These are phyloP conservation scores for Collybia nuda DNA, from an alignment of 768 basidiomycete genomes.

Conservation along the genomic window DNA sequence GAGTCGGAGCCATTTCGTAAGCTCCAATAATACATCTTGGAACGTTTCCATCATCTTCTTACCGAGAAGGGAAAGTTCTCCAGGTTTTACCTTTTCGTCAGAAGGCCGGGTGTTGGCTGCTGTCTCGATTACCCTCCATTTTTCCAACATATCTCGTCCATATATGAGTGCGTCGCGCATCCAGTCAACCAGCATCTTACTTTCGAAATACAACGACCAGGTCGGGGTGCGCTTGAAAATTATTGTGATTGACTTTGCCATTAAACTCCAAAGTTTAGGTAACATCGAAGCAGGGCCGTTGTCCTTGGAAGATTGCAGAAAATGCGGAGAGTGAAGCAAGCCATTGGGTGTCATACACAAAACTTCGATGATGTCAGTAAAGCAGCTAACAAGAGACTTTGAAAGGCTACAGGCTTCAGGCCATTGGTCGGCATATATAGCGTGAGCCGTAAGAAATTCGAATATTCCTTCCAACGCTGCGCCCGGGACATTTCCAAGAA, in stretches of 20 bases:
- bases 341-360: slow-evolving; percentile 76
- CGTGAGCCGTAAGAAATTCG: slow-evolving; percentile 67
- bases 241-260: slow-evolving; percentile 76
- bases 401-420: slow-evolving; percentile 91
- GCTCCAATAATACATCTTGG: slow-evolving; percentile 75
- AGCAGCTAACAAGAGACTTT: slow-evolving; percentile 85
- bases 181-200: slow-evolving; percentile 89
- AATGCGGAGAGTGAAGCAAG: slow-evolving; percentile 56
- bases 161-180: slow-evolving; percentile 98
- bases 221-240: slow-evolving; percentile 83
- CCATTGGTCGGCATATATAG: slow-evolving; percentile 54
- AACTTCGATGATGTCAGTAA: slow-evolving; percentile 90
- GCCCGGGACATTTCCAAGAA: slow-evolving; percentile 68
- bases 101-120: slow-evolving; percentile 45
- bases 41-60: slow-evolving; percentile 77
- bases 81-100: slow-evolving; percentile 26
- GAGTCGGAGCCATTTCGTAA: slow-evolving; percentile 86
- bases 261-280: slow-evolving; percentile 75
- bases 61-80: slow-evolving; percentile 58
- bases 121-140: slow-evolving; percentile 77
- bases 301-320: slow-evolving; percentile 44
- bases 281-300: slow-evolving; percentile 52
- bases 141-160: slow-evolving; percentile 80
- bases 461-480: slow-evolving; percentile 70
- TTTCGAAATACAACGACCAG: slow-evolving; percentile 83